phyloP scores from a whole-genome alignment of 208 protist species.

The Trypanosoma boissoni region DNA sequence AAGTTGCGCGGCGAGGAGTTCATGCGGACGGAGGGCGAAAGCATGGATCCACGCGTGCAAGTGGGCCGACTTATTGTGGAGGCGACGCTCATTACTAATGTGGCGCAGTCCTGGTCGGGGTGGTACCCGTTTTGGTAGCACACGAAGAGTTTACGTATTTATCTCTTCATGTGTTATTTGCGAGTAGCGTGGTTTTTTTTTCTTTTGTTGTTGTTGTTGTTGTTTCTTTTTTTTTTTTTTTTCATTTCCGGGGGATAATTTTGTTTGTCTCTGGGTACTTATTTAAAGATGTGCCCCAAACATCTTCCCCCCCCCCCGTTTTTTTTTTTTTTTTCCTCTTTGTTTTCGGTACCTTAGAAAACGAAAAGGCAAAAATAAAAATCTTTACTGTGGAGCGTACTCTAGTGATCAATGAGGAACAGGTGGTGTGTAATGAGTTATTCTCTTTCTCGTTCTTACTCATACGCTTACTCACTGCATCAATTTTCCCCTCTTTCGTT shows the following conservation, averaged over 20 bases:
- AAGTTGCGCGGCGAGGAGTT: slow-evolving; percentile 86
- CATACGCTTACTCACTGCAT: no score
- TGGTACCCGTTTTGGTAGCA: slow-evolving; percentile 93
- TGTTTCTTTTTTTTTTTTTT: slow-evolving; percentile 8
- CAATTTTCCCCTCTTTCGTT: no score
- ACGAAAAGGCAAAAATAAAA: no score
- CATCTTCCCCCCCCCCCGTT: no score
- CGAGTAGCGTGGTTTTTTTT: not conserved
- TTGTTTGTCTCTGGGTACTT: not conserved
- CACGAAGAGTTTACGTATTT: no score
- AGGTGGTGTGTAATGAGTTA: not conserved
- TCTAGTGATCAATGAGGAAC: no score
- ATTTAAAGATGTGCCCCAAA: not conserved
- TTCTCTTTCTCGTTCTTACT: slow-evolving; percentile 3
- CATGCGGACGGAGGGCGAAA: slow-evolving; percentile 26
- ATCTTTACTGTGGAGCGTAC: no score
- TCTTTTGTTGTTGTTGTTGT: slow-evolving; percentile 10
- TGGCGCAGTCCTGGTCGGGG: slow-evolving; percentile 88
- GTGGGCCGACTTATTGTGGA: slow-evolving; percentile 81
- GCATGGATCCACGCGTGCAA: slow-evolving; percentile 69
- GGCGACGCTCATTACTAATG: slow-evolving; percentile 80
- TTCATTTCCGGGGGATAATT: not conserved
- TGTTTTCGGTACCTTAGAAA: no score
- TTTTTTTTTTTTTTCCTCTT: slow-evolving; percentile 5
- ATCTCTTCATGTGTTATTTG: slow-evolving; percentile 13